These are phyloP conservation scores for Thalassia testudinum DNA, from an alignment of 116 monocot genomes.

Conservation along the genomic window DNA sequence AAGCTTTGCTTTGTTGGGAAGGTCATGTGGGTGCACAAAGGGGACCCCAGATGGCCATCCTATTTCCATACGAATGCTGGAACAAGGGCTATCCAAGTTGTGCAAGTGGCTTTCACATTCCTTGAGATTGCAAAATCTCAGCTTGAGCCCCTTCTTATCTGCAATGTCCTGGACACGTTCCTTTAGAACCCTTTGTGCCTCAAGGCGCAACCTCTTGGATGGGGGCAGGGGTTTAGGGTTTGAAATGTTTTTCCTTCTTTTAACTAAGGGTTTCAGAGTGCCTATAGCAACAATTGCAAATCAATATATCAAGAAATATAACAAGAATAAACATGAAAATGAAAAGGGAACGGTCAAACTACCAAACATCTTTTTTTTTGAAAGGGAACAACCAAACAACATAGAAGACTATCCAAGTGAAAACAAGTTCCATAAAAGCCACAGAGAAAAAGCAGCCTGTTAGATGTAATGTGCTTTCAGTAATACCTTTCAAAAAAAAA, in stretches of 20 bases:
- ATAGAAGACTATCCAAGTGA: too few relatives aligned
- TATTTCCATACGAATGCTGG: conserved; percentile 7
- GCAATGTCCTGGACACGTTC: conserved; percentile 88
- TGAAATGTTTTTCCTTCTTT: conserved; percentile 10
- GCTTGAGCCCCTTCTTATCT: conserved; percentile 85
- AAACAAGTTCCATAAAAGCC: too few relatives aligned
- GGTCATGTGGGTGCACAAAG: conserved; percentile 18
- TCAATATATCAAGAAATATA: neutral
- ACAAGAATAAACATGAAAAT: too few relatives aligned
- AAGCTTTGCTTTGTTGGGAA: conserved; percentile 18
- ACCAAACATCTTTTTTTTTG: too few relatives aligned
- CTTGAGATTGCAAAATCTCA: conserved; percentile 77
- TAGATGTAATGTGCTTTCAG: too few relatives aligned
- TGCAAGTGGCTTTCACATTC: conserved; percentile 78
- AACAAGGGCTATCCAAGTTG: conserved; percentile 45
- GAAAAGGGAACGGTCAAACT: too few relatives aligned
- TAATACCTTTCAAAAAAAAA: too few relatives aligned
- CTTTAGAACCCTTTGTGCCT: conserved; percentile 83
- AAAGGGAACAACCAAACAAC: too few relatives aligned
- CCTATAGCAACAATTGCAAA: conserved; percentile 1
- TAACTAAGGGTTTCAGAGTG: conserved; percentile 4
- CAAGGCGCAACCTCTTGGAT: conserved; percentile 83
- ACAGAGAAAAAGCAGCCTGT: too few relatives aligned
- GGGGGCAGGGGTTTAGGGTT: conserved; percentile 43
- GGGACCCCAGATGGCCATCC: conserved; percentile 53